Evolutionary conservation across 2,329 filamentous ascomycete genomes (phyloP).

Genomic region (Aspergillus terreus): DNA sequence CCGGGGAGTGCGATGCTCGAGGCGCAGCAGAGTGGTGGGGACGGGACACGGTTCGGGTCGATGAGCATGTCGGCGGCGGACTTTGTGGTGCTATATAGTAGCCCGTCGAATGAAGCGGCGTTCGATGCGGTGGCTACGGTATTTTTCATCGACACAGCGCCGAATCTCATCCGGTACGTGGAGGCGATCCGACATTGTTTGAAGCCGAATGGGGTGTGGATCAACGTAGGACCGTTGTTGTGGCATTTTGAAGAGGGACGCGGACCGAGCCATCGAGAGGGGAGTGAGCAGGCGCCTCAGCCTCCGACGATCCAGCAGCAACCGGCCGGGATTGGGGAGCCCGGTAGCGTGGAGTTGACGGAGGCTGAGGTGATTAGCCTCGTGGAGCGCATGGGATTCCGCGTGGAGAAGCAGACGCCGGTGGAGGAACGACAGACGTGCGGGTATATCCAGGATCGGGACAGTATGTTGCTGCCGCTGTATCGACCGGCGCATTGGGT

Average conservation of each 20-base stretch:
- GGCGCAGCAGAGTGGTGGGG: conserved; percentile 16
- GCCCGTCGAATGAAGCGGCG: conserved; percentile 54
- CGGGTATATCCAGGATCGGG: conserved; percentile 81
- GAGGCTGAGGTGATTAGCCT: conserved; percentile 82
- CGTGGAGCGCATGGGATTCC: conserved; percentile 72
- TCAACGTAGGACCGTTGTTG: conserved; percentile 85
- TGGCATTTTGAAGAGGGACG: conserved; percentile 84
- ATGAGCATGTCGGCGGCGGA: conserved; percentile 96
- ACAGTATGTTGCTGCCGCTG: conserved; percentile 80
- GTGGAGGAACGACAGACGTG: conserved; percentile 52
- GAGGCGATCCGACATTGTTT: conserved; percentile 78
- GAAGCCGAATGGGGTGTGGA: conserved; percentile 71
- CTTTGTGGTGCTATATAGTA: conserved; percentile 80
- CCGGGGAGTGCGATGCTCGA: conserved; percentile 56
- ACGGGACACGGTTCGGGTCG: conserved; percentile 49
- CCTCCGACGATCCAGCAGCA: conserved; percentile 17
- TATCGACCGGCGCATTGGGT: conserved; percentile 85
- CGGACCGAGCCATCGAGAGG: conserved; percentile 19
- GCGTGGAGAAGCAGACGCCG: conserved; percentile 60
- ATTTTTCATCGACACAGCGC: conserved; percentile 96
- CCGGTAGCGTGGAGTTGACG: conserved; percentile 83
- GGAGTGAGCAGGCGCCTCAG: conserved; percentile 8
- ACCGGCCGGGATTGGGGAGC: conserved; percentile 69
- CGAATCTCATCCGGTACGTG: conserved; percentile 86
- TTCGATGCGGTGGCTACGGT: conserved; percentile 86